Evolutionary conservation across 2,329 filamentous ascomycete species (phyloP), one percentile per base, ranked within the genome.

Genomic region (Tolypocladium guangdongense): DNA sequence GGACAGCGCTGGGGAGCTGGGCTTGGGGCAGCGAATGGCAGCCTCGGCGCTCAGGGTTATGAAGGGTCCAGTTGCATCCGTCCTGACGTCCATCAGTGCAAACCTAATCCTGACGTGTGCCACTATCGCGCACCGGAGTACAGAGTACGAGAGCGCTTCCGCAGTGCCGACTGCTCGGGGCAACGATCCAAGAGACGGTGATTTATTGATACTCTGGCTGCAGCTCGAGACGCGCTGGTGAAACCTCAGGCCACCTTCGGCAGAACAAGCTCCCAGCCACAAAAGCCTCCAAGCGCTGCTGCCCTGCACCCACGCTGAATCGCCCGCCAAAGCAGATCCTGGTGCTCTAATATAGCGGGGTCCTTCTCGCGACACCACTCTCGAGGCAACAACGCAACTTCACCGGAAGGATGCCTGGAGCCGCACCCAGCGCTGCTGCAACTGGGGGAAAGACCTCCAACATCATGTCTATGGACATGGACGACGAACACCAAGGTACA

Each of bases 401-500:
- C 43, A 47, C 43, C 27, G 3, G 27, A 12, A 46, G 14, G 18
- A 18, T n/a, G 12, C 43, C 5, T 45, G 27, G 27, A 27, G 14
- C 43, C 43, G 43, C 43, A 33, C 43, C 18, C 43, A 32, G 10
- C 27, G 27, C 27, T 7, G 27, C 18, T 30, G 8, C 20, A 20
- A 20, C 10, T 2, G 27, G 16, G 43, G 10, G 2, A 7, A 20
- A 20, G 14, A 8, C 18, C 16, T 14, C 27, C 30, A 20, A 1
- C 43, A 32, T 18, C 54, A 68, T 70, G 62, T 63, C 62, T 46
- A 18, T 33, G 18, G 43, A 54, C 59, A 38, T 55, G 59, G 27
- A 45, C 61, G 14, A 66, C 56, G 69, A 72, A 49, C 70, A 71
- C 24, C 84, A 81, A 62, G 74, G 81, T 57, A 82, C 83, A 55